These are phyloP conservation scores for Clarireedia monteithiana DNA, from an alignment of 2,329 filamentous ascomycete genomes.

Conservation along the genomic window DNA sequence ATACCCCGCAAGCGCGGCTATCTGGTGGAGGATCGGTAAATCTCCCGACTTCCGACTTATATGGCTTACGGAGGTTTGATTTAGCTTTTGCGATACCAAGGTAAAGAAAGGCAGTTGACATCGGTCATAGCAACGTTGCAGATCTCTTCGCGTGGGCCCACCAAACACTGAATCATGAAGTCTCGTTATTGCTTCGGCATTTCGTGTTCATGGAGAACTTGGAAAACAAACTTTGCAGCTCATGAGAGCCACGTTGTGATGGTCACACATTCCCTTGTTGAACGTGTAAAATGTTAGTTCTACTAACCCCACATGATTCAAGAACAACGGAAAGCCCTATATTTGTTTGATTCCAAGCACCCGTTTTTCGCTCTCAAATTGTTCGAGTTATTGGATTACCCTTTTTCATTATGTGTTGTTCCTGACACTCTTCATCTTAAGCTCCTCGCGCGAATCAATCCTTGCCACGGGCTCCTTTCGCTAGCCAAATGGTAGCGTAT, in stretches of 20 bases:
- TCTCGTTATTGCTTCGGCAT: neutral
- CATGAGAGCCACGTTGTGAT: slow-evolving; percentile 7
- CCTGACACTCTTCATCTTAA: neutral
- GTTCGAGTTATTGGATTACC: neutral
- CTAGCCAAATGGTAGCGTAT: slow-evolving; percentile 1
- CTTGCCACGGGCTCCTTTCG: neutral
- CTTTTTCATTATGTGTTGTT: neutral
- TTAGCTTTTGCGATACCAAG: neutral
- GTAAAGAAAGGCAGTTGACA: neutral
- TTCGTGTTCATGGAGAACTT: neutral
- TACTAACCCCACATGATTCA: neutral
- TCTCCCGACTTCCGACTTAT: slow-evolving; percentile 5
- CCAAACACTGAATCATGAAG: neutral
- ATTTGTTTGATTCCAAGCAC: neutral
- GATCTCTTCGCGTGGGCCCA: neutral
- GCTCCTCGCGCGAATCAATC: neutral
- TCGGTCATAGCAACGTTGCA: neutral
- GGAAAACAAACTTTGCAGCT: neutral
- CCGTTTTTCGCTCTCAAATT: neutral
- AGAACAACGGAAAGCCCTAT: neutral
- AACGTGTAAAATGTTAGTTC: neutral
- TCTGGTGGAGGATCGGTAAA: slow-evolving; percentile 1
- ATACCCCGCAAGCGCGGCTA: slow-evolving; percentile 5
- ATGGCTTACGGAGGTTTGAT: neutral
- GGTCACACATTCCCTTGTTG: neutral